phyloP scores from a whole-genome alignment of 192 early-diverging fungal species.

The Rhizoclosmatium globosum region DNA sequence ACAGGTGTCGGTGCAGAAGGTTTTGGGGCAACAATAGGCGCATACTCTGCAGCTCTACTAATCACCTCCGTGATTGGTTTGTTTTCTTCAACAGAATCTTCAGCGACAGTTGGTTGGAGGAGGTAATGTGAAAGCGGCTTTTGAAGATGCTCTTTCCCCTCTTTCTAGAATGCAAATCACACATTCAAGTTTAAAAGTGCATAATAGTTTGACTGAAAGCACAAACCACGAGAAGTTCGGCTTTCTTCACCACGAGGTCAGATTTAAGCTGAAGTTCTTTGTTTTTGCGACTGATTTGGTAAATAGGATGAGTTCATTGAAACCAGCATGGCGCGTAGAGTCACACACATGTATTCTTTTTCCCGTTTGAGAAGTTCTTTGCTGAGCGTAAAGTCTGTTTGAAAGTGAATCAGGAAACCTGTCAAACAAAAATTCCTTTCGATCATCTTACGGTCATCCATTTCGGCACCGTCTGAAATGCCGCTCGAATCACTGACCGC shows the following conservation, averaged over 20 bases:
- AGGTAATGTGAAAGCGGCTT: slow-evolving; percentile 42
- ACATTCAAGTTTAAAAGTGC: not conserved
- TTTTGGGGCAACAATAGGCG: not conserved
- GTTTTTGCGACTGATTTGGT: slow-evolving; percentile 48
- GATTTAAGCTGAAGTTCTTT: slow-evolving; percentile 56
- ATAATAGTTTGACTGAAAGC: not conserved
- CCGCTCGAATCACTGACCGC: slow-evolving; percentile 10
- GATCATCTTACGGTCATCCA: not conserved
- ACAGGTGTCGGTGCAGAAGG: not conserved
- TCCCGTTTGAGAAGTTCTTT: slow-evolving; percentile 54
- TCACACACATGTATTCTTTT: slow-evolving; percentile 52
- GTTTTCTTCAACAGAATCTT: not conserved
- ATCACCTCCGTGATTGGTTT: slow-evolving; percentile 18
- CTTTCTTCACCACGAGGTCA: slow-evolving; percentile 49
- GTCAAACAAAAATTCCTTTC: not conserved
- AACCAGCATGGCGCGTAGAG: not conserved
- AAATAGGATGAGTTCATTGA: not conserved
- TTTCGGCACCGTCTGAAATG: not conserved
- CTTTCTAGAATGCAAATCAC: slow-evolving; percentile 44
- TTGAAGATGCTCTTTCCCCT: slow-evolving; percentile 54
- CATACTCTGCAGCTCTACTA: slow-evolving; percentile 46
- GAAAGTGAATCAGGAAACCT: not conserved
- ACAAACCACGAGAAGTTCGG: slow-evolving; percentile 50
- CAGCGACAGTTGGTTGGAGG: not conserved
- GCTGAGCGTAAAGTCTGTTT: slow-evolving; percentile 33